A percentile compares a stretch with the other conserved stretches of the same genome.
Evolutionary conservation across 805 yeast genomes (phyloP).

Genomic region (Ogataea thermomethanolica): DNA sequence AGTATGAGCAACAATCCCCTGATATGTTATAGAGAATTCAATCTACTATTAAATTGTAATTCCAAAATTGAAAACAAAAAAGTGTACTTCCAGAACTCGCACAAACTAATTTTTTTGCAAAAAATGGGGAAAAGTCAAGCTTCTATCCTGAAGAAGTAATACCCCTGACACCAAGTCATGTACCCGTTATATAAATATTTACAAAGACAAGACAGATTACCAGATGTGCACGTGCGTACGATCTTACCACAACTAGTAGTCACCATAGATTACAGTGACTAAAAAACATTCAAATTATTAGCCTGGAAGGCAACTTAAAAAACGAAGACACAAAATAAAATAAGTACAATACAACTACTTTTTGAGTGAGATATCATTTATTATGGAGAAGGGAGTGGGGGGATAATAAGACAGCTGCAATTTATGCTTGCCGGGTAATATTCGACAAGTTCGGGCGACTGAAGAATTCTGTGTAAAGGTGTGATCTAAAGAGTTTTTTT

Average conservation of each 20-base stretch:
- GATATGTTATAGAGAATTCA: not conserved
- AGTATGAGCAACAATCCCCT: not conserved
- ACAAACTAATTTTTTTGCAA: conserved; percentile 5
- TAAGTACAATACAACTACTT: no score
- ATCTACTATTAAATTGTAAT: not conserved
- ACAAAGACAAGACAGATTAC: no score
- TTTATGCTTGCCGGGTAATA: conserved; percentile 1
- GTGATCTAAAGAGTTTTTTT: conserved; percentile 1
- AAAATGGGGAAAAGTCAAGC: conserved; percentile 9
- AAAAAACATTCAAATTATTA: no score
- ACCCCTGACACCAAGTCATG: conserved; percentile 3
- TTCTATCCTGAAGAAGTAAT: not conserved
- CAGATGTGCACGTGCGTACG: no score
- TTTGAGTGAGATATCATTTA: not conserved
- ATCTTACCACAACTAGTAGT: no score
- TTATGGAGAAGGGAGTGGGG: conserved; percentile 8
- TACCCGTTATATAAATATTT: not conserved
- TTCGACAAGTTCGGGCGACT: not conserved
- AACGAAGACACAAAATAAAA: no score
- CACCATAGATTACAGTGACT: no score
- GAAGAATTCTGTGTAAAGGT: not conserved
- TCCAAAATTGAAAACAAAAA: conserved; percentile 8
- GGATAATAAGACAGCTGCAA: not conserved
- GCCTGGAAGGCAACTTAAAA: no score
- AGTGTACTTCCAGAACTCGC: conserved; percentile 5